Percentiles rank a stretch among this genome's conserved stretches.
These are phyloP conservation scores for Cryptosporidium xiaoi DNA, from an alignment of 169 alveolate species.

Conservation along the genomic window DNA sequence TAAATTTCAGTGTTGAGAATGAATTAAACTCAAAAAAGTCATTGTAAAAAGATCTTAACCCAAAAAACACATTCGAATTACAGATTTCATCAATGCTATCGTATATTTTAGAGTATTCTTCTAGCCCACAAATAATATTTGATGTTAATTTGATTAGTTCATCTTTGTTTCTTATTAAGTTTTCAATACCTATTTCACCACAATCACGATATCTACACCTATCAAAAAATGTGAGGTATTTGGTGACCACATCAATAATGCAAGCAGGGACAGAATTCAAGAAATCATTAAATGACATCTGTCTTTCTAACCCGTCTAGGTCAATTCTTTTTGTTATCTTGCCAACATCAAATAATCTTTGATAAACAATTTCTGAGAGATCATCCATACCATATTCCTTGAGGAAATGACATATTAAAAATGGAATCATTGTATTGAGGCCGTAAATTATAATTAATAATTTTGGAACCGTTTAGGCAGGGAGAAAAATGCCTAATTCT, in stretches of 20 bases:
- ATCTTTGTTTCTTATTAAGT: conserved; percentile 38
- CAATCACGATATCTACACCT: conserved; percentile 6
- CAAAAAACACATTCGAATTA: background rate
- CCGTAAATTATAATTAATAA: background rate
- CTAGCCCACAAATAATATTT: background rate
- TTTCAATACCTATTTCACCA: conserved; percentile 19
- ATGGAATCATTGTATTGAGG: conserved; percentile 3
- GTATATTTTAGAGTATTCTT: background rate
- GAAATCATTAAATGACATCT: conserved; percentile 28
- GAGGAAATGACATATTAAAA: conserved; percentile 17
- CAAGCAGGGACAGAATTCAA: background rate
- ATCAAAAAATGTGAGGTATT: conserved; percentile 4
- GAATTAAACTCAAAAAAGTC: conserved; percentile 1
- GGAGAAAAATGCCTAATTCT: too few relatives aligned
- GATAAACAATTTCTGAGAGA: conserved; percentile 36
- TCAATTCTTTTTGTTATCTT: conserved; percentile 28
- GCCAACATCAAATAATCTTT: background rate
- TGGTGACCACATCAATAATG: background rate
- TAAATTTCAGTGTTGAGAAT: background rate
- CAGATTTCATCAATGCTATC: conserved; percentile 5
- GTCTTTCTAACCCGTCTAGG: conserved; percentile 43
- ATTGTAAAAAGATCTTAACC: background rate
- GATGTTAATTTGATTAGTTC: background rate
- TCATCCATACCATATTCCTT: conserved; percentile 57
- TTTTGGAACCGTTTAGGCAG: too few relatives aligned